Evolutionary conservation across 2,329 filamentous ascomycete genomes (phyloP), one percentile per base, ranked within the genome.

Genomic region (Phyllosticta ampelicida): DNA sequence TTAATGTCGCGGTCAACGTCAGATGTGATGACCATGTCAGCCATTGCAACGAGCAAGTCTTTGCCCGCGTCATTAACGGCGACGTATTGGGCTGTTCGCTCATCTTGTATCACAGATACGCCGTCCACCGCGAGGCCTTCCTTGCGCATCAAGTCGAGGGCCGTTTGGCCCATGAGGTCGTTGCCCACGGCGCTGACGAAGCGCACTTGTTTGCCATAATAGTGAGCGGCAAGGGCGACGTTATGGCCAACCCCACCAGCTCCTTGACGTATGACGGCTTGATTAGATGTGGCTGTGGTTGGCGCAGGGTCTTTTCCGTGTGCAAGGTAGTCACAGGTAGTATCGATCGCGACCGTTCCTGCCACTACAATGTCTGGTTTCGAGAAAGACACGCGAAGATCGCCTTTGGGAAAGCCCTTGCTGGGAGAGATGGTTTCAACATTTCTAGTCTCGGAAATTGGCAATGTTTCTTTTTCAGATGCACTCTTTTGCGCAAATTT

Each of bases 161-260:
- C 83, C 8, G 86, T 86, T 44, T 81, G 81, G 16, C 92, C 94
- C 59, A 88, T 86, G 1, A 84, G 65, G 67, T 97, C 92, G 66
- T 91, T 82, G 13, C 87, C 90, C 9, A 96, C 80, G 62, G 90
- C 80, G 66, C 88, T 95, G 72, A 86, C 91, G 16, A 96, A 81
- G 20, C 82, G 80, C 8, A 94, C 87, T 13, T 75, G 73, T 44
- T 78, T 82, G 48, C 82, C 83, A 60, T 87, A 78, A 29, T 85
- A 80, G 63, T 90, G 87, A 0, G 89, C 86, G 51, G 92, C 91
- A 53, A 90, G 80, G 16, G 94, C 90, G 51, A 97, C 89, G 66
- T 97, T 97, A 67, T 90, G 86, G 6, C 89, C 94, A 8, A 97
- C 94, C 6, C 94, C 94, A 11, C 94, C 94, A 8, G 96, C 81